A percentile compares a stretch with the other conserved stretches of the same genome.
phyloP scores from a whole-genome alignment of 371 early-diverging fungal genomes.

The Mortierella sp. region DNA sequence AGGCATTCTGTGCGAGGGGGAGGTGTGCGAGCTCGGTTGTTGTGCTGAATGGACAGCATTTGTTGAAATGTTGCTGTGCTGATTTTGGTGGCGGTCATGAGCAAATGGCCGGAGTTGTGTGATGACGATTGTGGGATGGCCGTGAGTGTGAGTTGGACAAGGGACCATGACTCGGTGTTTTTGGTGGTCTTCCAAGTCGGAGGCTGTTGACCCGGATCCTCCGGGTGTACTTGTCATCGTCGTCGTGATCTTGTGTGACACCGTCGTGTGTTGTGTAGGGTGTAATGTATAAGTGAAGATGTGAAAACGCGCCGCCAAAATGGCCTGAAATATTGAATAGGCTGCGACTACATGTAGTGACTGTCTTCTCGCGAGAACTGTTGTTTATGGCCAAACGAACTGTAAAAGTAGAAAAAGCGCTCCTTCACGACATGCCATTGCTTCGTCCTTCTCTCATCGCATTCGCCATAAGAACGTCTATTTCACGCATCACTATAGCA shows the following conservation, averaged over 20 bases:
- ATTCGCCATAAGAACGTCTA: neutral
- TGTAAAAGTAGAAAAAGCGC: neutral
- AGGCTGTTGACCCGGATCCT: slow-evolving; percentile 17
- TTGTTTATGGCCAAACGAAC: neutral
- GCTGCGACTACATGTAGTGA: neutral
- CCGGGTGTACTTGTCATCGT: slow-evolving; percentile 5
- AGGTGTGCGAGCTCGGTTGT: neutral
- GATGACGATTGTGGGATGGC: slow-evolving; percentile 33
- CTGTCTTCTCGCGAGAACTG: neutral
- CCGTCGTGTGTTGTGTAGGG: neutral
- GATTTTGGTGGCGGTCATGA: slow-evolving; percentile 33
- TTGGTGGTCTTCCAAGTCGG: neutral
- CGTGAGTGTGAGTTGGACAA: slow-evolving; percentile 28
- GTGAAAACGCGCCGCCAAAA: neutral
- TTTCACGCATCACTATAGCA: neutral
- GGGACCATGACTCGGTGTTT: slow-evolving; percentile 4
- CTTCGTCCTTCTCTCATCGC: slow-evolving; percentile 15
- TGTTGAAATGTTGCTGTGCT: neutral
- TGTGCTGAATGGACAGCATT: neutral
- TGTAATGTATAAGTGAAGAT: neutral
- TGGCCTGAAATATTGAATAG: too few relatives aligned
- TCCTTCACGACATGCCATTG: neutral
- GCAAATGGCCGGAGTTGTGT: slow-evolving; percentile 19
- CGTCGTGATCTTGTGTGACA: neutral
- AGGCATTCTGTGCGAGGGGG: neutral